These are phyloP conservation scores for Tolypocladium album DNA, from an alignment of 2,329 filamentous ascomycete species.

Conservation along the genomic window DNA sequence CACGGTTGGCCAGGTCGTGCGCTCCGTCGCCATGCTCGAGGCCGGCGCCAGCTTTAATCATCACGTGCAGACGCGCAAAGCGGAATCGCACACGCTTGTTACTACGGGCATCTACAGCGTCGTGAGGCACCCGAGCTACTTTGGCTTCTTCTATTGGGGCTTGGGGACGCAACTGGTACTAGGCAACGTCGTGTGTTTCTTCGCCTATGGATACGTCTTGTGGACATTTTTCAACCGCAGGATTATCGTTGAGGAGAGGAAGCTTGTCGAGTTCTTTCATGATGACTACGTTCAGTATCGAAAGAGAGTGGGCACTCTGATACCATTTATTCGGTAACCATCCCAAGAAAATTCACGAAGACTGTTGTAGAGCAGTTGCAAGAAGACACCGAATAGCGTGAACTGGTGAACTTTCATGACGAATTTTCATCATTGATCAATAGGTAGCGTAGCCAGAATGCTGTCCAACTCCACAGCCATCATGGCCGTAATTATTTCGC, in stretches of 20 bases:
- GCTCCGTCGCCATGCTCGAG: constrained; percentile 78
- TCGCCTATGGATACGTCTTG: constrained; percentile 62
- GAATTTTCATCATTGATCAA: neutral
- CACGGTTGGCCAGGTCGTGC: constrained; percentile 59
- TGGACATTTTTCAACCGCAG: constrained; percentile 76
- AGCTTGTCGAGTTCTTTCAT: constrained; percentile 73
- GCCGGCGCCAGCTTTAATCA: constrained; percentile 91
- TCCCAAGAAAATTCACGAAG: no score
- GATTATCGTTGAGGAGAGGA: constrained; percentile 68
- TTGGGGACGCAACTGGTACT: constrained; percentile 87
- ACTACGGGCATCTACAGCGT: constrained; percentile 68
- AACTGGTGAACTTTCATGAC: neutral
- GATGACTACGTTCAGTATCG: constrained; percentile 69
- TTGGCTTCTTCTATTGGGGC: constrained; percentile 98
- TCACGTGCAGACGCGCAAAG: constrained; percentile 61
- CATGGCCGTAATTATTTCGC: no score
- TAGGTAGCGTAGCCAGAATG: neutral
- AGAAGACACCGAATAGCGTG: neutral
- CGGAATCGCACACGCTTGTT: constrained; percentile 65
- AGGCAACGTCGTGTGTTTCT: constrained; percentile 71
- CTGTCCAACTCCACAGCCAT: neutral
- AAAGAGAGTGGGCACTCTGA: constrained; percentile 60
- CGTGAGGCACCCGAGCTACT: constrained; percentile 84
- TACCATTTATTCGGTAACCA: constrained; percentile 51
- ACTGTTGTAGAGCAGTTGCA: neutral